These are phyloP conservation scores for Penicillium aurantiogriseum DNA, from an alignment of 2,329 filamentous ascomycete genomes.

Conservation along the genomic window DNA sequence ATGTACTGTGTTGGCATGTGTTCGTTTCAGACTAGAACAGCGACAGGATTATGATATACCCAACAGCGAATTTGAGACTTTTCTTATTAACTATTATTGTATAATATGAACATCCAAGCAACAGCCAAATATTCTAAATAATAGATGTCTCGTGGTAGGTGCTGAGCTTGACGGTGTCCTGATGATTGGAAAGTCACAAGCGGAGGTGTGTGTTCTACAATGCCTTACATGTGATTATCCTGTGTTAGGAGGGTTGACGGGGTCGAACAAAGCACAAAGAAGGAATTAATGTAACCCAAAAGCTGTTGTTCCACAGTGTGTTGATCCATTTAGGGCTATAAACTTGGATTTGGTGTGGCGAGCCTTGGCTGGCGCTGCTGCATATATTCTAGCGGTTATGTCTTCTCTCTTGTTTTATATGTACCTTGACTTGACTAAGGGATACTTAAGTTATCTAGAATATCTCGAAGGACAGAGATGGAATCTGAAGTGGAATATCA, in stretches of 20 bases:
- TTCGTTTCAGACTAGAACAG: not conserved
- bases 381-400: not conserved
- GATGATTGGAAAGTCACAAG: not conserved
- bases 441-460: not conserved
- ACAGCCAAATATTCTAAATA: not conserved
- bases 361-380: not conserved
- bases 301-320: not conserved
- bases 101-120: not conserved
- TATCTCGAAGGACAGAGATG: not conserved
- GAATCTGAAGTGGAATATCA: not conserved
- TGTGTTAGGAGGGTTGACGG: too few relatives aligned
- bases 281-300: not conserved
- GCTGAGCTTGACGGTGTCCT: not conserved
- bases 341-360: not conserved
- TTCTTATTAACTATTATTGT: not conserved
- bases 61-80: not conserved
- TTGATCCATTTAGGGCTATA: not conserved
- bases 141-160: not conserved
- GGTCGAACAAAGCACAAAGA: not conserved
- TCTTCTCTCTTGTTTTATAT: not conserved
- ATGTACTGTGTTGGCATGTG: not conserved
- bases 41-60: not conserved
- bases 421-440: too few relatives aligned
- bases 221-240: not conserved
- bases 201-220: not conserved